phyloP scores from a whole-genome alignment of 805 yeast genomes.

The Candida multigemmis region DNA sequence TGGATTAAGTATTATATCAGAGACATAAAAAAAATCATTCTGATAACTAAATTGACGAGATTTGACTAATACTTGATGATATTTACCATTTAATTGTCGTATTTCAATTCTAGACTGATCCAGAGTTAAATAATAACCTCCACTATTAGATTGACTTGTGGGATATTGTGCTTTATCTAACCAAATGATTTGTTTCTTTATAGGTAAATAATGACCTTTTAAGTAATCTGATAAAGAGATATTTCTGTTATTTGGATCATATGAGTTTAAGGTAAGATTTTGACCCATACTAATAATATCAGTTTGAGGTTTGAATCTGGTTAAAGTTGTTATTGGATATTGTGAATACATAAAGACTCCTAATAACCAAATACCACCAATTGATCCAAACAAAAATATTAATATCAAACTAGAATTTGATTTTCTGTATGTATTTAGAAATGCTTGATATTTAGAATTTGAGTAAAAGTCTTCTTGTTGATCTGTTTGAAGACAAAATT shows the following conservation, averaged over 20 bases:
- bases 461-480: too few species aligned
- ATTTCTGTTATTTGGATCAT: slow-evolving; percentile 13
- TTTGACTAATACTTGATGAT: slow-evolving; percentile 17
- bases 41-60: slow-evolving; percentile 28
- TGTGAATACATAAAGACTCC: slow-evolving; percentile 19
- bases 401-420: too few species aligned
- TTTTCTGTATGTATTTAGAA: too few species aligned
- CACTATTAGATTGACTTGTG: slow-evolving; percentile 3
- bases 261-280: slow-evolving; percentile 18
- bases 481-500: too few species aligned
- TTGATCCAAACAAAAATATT: too few species aligned
- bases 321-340: slow-evolving; percentile 9
- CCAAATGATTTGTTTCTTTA: slow-evolving; percentile 14
- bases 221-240: slow-evolving; percentile 13
- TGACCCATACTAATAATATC: slow-evolving; percentile 11
- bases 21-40: slow-evolving; percentile 24
- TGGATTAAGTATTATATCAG: slow-evolving; percentile 28
- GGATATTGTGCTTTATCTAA: slow-evolving; percentile 18
- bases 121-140: slow-evolving; percentile 17
- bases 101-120: slow-evolving; percentile 7
- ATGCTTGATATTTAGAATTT: too few species aligned
- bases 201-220: slow-evolving; percentile 11
- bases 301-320: slow-evolving; percentile 13
- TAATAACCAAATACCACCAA: slow-evolving; percentile 13
- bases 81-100: slow-evolving; percentile 16